Evolutionary conservation across 2,329 filamentous ascomycete genomes (phyloP).

Genomic region (Hymenoscyphus occultus): DNA sequence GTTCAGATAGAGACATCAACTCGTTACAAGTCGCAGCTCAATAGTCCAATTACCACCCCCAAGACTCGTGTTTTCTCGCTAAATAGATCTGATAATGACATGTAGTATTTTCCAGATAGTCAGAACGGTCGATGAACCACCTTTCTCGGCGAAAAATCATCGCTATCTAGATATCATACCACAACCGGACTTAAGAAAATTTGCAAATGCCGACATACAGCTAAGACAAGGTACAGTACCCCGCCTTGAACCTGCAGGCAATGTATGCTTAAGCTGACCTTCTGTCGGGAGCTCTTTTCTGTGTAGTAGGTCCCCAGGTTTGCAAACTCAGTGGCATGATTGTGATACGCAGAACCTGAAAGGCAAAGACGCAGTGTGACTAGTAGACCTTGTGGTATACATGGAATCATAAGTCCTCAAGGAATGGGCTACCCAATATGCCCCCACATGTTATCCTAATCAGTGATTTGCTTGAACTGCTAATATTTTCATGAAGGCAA

Average conservation of each 20-base stretch:
- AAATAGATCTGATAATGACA: neutral
- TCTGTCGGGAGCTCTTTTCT: neutral
- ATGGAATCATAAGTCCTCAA: neutral
- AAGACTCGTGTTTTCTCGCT: neutral
- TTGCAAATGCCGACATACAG: neutral
- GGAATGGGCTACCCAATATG: neutral
- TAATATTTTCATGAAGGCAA: neutral
- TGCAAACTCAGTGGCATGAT: neutral
- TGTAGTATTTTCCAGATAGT: neutral
- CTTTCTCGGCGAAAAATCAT: too few species aligned
- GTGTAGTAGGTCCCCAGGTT: neutral
- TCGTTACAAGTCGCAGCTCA: neutral
- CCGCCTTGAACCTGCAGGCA: neutral
- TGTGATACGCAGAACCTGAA: neutral
- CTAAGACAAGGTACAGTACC: neutral
- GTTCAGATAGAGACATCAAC: neutral
- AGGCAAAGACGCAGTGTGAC: neutral
- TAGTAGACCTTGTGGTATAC: neutral
- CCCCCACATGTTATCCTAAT: neutral
- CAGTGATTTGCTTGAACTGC: neutral
- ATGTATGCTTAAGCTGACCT: neutral
- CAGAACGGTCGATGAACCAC: neutral
- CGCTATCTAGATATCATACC: neutral
- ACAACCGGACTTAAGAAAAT: neutral
- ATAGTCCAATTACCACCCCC: neutral